Evolutionary conservation across 2,329 filamentous ascomycete species (phyloP).

Genomic region (Podosphaera fusca): DNA sequence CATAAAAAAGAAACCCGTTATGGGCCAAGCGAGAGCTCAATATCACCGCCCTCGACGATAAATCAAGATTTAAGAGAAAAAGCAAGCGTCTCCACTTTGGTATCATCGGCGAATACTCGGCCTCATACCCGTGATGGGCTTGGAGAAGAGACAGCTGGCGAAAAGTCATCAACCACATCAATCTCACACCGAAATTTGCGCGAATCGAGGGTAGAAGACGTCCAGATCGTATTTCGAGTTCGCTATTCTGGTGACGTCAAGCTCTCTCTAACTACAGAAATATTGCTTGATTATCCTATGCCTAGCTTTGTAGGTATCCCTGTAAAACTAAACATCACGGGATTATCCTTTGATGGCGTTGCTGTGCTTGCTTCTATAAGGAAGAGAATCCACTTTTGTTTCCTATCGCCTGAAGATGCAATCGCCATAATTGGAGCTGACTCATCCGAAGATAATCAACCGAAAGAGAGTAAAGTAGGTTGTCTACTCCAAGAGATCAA

Average conservation of each 20-base stretch:
- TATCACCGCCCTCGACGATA: conserved; percentile 17
- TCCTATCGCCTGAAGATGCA: conserved; percentile 78
- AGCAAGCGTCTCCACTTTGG: conserved; percentile 37
- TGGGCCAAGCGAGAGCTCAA: conserved; percentile 14
- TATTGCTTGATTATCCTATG: conserved; percentile 94
- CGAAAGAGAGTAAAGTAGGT: conserved; percentile 28
- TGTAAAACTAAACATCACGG: conserved; percentile 83
- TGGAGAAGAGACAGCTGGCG: conserved; percentile 12
- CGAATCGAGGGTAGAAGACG: conserved; percentile 61
- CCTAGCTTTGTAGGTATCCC: conserved; percentile 93
- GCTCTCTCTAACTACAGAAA: conserved; percentile 79
- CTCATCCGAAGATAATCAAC: conserved; percentile 9
- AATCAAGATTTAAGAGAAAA: conserved; percentile 26
- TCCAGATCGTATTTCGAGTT: conserved; percentile 82
- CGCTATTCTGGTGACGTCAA: conserved; percentile 72
- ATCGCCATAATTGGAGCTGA: conserved; percentile 35
- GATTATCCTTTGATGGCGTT: conserved; percentile 83
- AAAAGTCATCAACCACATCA: conserved; percentile 14
- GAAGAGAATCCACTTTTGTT: conserved; percentile 78
- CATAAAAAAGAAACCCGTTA: conserved; percentile 6
- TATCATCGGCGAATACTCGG: conserved; percentile 29
- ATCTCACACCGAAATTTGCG: conserved; percentile 29
- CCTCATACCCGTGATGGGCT: conserved; percentile 32
- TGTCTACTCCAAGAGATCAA: conserved; percentile 77
- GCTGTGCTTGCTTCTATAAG: conserved; percentile 82